Conservation (phyloP, 352 stramenopile genomes). For the Globisporangium apiculatum region DNA sequence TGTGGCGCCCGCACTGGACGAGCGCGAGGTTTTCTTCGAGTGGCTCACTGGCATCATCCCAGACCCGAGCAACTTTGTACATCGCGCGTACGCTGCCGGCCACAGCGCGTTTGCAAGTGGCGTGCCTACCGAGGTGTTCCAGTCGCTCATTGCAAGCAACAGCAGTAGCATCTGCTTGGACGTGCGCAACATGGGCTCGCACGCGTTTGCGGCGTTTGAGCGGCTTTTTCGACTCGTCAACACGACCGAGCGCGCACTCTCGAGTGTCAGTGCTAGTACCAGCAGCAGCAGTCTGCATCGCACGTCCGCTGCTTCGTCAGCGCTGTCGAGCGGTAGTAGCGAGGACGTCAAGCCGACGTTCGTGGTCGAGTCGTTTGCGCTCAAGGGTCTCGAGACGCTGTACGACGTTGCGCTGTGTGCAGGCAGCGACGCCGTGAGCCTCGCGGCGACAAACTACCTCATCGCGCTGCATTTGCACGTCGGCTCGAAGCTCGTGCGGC, state of each 20-base stretch:
- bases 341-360: slow-evolving; percentile 25
- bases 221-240: slow-evolving; percentile 61
- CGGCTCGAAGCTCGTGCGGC: slow-evolving; percentile 57
- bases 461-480: slow-evolving; percentile 69
- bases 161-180: slow-evolving; percentile 32
- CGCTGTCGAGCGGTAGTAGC: background rate
- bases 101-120: slow-evolving; percentile 52
- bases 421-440: slow-evolving; percentile 30
- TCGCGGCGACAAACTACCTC: slow-evolving; percentile 56
- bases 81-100: slow-evolving; percentile 43
- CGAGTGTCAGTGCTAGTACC: slow-evolving; percentile 13
- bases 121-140: slow-evolving; percentile 42
- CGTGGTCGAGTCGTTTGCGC: slow-evolving; percentile 46
- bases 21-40: slow-evolving; percentile 58
- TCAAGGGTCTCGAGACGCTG: slow-evolving; percentile 55
- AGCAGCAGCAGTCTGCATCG: slow-evolving; percentile 3
- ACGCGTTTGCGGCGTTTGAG: slow-evolving; percentile 53
- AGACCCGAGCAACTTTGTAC: slow-evolving; percentile 63
- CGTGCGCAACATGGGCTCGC: slow-evolving; percentile 37
- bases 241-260: slow-evolving; percentile 34
- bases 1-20: slow-evolving; percentile 7
- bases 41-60: slow-evolving; percentile 67
- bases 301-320: background rate
- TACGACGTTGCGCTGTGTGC: slow-evolving; percentile 43
- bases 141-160: slow-evolving; percentile 26